Evolutionary conservation across 768 basidiomycete species (phyloP), one percentile per base, ranked within the genome.

Genomic region (Calocera viscosa): DNA sequence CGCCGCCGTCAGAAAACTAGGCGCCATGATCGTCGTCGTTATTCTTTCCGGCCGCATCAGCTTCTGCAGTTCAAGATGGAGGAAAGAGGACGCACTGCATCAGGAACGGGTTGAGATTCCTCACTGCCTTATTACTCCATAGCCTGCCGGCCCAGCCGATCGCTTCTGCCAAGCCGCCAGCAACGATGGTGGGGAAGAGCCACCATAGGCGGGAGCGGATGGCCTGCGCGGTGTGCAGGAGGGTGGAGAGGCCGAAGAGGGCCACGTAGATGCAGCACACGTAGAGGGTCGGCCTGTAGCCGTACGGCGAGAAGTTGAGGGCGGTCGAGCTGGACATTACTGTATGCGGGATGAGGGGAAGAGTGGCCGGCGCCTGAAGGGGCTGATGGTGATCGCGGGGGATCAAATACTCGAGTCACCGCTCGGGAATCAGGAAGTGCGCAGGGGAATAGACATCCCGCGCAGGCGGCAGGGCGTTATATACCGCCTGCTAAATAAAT

Each of bases 111-210:
- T 71, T 69, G 1, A 70, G 24, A 32, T 67, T 41, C 22, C 63
- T 24, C 10, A 70, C 64, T 24, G 70, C 71, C 32, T 68, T 64
- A 49, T 76, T 80, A 3, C 81, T 83, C 84, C 82, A 86, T 2
- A 84, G 71, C 22, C 85, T 74, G 1, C 77, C 86, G 7, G 73
- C 70, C 86, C 86, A 87, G 0, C 85, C 86, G 1, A 82, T 67
- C 11, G 81, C 70, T 71, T 87, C 86, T 12, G 81, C 72, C 0
- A 80, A 16, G 10, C 83, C 83, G 47, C 80, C 79, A 0, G 83
- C 70, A 17, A 78, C 74, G 3, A 77, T 78, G 0, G 85, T 86
- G 0, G 80, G 79, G 49, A 83, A 32, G 12, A 85, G 69, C 80
- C 80, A 86, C 81, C 83, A 84, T 64, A 79, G 74, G 10, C 79